A percentile compares a stretch with the other conserved stretches of the same genome.
These are phyloP conservation scores for Pythium brassicae DNA, from an alignment of 352 stramenopile species.

Conservation along the genomic window DNA sequence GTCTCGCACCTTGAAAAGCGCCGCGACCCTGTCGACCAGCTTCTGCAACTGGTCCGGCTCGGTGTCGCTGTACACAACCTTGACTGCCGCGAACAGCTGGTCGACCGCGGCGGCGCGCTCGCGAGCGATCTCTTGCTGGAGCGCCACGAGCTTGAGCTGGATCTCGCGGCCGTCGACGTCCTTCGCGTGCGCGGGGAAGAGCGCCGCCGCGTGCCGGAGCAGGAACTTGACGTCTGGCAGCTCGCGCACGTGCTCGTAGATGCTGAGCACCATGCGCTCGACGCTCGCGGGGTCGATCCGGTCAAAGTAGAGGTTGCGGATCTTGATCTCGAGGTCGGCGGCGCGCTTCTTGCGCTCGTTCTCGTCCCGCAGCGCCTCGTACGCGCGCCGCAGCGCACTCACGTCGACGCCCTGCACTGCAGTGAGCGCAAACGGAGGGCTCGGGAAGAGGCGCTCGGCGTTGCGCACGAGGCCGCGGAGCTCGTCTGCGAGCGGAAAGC, in stretches of 20 bases:
- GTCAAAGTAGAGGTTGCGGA: conserved; percentile 89
- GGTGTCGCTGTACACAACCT: conserved; percentile 72
- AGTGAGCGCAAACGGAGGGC: conserved; percentile 26
- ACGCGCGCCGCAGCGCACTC: conserved; percentile 22
- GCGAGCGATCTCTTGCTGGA: conserved; percentile 64
- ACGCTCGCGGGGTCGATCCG: conserved; percentile 74
- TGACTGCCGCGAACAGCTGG: conserved; percentile 56
- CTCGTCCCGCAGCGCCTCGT: conserved; percentile 35
- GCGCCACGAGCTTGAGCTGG: conserved; percentile 33
- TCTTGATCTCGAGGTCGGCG: conserved; percentile 87
- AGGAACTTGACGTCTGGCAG: conserved; percentile 84
- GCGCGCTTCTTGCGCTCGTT: conserved; percentile 76
- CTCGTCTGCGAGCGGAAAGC: conserved; percentile 55
- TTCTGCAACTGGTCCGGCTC: conserved; percentile 60
- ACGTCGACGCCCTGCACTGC: conserved; percentile 27
- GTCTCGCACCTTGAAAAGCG: conserved; percentile 62
- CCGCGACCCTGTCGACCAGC: conserved; percentile 50
- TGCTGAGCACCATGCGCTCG: conserved; percentile 74
- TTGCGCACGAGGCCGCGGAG: conserved; percentile 82
- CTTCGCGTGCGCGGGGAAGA: conserved; percentile 65
- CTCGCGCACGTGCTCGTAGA: conserved; percentile 71
- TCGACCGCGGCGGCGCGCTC: conserved; percentile 63
- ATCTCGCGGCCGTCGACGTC: conserved; percentile 70
- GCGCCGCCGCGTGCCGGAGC: conserved; percentile 50
- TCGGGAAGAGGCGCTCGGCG: conserved; percentile 73